Evolutionary conservation across 1,284 basidiomycete species (phyloP).

Genomic region (Trichosporon inkin): DNA sequence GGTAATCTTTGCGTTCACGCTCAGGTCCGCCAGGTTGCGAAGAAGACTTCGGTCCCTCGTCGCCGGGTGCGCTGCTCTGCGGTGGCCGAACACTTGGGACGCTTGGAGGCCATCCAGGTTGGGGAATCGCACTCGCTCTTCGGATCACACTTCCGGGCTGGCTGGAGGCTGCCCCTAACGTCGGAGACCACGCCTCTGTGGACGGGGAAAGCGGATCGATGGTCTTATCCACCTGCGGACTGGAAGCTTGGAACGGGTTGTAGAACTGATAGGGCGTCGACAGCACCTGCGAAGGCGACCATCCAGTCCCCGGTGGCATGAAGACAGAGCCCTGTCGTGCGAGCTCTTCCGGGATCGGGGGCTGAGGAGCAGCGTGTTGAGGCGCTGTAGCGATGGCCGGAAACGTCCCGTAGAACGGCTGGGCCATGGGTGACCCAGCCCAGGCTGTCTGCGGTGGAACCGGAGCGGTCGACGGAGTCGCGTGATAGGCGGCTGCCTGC

Average conservation of each 20-base stretch:
- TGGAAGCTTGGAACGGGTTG: constrained; percentile 11
- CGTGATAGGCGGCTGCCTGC: constrained; percentile 14
- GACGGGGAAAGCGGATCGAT: constrained; percentile 16
- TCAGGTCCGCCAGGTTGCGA: constrained; percentile 13
- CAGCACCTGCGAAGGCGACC: constrained; percentile 20
- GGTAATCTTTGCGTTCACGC: constrained; percentile 46
- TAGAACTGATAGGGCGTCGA: constrained; percentile 22
- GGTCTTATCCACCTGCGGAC: constrained; percentile 14
- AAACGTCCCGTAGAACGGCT: constrained; percentile 18
- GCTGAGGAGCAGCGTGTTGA: constrained; percentile 10
- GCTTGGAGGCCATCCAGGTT: background rate
- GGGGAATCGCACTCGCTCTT: constrained; percentile 5
- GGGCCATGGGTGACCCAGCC: constrained; percentile 9
- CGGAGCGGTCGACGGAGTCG: constrained; percentile 12
- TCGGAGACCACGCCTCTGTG: constrained; percentile 17
- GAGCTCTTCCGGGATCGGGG: constrained; percentile 13
- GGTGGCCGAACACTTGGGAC: constrained; percentile 3
- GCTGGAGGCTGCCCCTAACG: background rate
- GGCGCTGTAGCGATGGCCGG: constrained; percentile 8
- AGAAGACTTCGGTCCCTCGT: constrained; percentile 5
- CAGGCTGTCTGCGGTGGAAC: constrained; percentile 15
- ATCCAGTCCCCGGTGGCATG: constrained; percentile 11
- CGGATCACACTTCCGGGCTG: constrained; percentile 4
- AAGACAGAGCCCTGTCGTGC: constrained; percentile 18
- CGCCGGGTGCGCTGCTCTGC: background rate